phyloP scores from a whole-genome alignment of 768 basidiomycete genomes.

The Pisolithus microcarpus region DNA sequence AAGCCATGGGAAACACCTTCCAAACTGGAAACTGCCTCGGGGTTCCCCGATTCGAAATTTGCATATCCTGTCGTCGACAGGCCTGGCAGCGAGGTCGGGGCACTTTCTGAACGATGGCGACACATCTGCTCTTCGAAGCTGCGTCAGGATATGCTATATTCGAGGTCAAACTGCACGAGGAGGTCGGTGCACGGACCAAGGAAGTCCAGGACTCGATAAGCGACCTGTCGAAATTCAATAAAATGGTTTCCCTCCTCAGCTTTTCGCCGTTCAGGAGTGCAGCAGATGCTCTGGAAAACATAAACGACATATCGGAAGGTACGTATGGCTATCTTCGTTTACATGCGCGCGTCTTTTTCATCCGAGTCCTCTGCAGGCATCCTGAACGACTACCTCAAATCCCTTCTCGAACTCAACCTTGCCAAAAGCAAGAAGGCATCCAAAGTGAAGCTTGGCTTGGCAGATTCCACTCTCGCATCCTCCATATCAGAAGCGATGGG shows the following conservation, averaged over 20 bases:
- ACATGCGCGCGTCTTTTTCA: not conserved
- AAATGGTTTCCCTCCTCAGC: slow-evolving; percentile 85
- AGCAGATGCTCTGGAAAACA: slow-evolving; percentile 90
- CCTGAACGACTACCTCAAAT: slow-evolving; percentile 75
- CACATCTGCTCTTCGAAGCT: slow-evolving; percentile 88
- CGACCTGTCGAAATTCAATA: slow-evolving; percentile 82
- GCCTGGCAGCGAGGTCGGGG: slow-evolving; percentile 31
- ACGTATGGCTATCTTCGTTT: slow-evolving; percentile 16
- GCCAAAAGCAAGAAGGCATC: slow-evolving; percentile 68
- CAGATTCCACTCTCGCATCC: slow-evolving; percentile 66
- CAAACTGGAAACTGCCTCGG: not conserved
- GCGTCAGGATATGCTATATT: slow-evolving; percentile 93
- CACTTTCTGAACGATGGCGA: slow-evolving; percentile 43
- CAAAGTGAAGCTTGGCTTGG: slow-evolving; percentile 67
- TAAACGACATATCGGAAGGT: slow-evolving; percentile 96
- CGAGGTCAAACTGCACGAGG: slow-evolving; percentile 78
- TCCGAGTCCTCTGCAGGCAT: slow-evolving; percentile 46
- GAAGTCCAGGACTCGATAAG: slow-evolving; percentile 80
- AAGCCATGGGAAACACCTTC: not conserved
- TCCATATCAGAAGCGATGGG: slow-evolving; percentile 68
- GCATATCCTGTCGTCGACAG: slow-evolving; percentile 6
- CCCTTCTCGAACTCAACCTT: slow-evolving; percentile 82
- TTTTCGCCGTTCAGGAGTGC: slow-evolving; percentile 94
- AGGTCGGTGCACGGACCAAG: slow-evolving; percentile 73
- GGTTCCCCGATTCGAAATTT: too few species aligned